Percentiles rank a stretch among this genome's conserved stretches.
phyloP scores from a whole-genome alignment of 1,284 basidiomycete species.

The Heimioporus punctisporus region DNA sequence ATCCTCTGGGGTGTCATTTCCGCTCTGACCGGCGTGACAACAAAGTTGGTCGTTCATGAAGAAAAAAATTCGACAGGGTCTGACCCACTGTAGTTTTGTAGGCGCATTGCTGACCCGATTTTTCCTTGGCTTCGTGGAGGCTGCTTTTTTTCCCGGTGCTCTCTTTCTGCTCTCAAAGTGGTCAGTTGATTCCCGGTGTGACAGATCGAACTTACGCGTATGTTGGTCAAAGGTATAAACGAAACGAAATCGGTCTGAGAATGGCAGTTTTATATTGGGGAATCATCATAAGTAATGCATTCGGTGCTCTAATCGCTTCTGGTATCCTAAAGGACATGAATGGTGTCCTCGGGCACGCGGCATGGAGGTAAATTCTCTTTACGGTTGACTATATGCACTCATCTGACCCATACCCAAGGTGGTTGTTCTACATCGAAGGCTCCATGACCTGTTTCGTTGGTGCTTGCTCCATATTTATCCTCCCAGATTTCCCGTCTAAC shows the following conservation, averaged over 20 bases:
- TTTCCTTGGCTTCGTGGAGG: conserved; percentile 69
- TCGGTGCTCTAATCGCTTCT: conserved; percentile 81
- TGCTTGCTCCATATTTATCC: conserved; percentile 60
- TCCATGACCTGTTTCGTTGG: conserved; percentile 69
- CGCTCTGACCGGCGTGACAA: conserved; percentile 62
- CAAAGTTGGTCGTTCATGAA: conserved; percentile 41
- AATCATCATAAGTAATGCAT: conserved; percentile 74
- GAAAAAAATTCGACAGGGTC: not conserved
- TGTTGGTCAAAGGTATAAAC: conserved; percentile 39
- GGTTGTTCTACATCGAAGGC: conserved; percentile 81
- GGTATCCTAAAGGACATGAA: conserved; percentile 74
- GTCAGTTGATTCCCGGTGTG: conserved; percentile 51
- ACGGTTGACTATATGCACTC: conserved; percentile 11
- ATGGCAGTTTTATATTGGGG: conserved; percentile 70
- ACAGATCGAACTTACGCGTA: conserved; percentile 38
- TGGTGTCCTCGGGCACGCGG: conserved; percentile 66
- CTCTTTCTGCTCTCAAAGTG: conserved; percentile 76
- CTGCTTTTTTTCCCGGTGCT: conserved; percentile 76
- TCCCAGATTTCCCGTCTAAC: conserved; percentile 77
- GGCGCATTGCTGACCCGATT: conserved; percentile 77
- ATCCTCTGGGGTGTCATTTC: conserved; percentile 72
- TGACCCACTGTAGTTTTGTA: conserved; percentile 49
- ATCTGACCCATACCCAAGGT: conserved; percentile 39
- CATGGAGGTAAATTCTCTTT: conserved; percentile 59
- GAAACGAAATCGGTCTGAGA: conserved; percentile 64